Evolutionary conservation across 2,329 filamentous ascomycete genomes (phyloP).

Genomic region (Beauveria medogensis): DNA sequence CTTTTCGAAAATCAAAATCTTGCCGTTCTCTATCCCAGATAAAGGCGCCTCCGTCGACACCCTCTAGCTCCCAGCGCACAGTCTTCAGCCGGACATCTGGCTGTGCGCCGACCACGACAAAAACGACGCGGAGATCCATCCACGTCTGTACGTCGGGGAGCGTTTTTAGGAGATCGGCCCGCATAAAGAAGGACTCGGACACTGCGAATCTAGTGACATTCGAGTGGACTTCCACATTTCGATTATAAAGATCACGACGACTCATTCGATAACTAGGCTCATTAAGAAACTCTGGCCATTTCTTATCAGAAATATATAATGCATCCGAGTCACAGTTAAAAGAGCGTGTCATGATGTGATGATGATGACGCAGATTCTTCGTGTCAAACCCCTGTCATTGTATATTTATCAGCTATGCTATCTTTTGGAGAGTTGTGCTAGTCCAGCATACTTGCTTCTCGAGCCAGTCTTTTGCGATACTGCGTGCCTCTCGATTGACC

Average conservation of each 20-base stretch:
- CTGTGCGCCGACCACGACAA: neutral
- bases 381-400: neutral
- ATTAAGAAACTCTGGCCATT: neutral
- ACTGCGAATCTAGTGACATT: neutral
- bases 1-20: neutral
- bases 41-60: neutral
- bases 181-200: neutral
- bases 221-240: neutral
- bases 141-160: neutral
- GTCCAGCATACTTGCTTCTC: neutral
- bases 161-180: too few species aligned
- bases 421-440: neutral
- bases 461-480: neutral
- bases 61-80: neutral
- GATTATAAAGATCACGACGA: neutral
- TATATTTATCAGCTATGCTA: too few species aligned
- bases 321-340: neutral
- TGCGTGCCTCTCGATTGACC: neutral
- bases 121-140: neutral
- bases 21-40: neutral
- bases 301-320: neutral
- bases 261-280: neutral
- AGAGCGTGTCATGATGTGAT: neutral
- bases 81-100: neutral
- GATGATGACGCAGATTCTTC: neutral